A percentile compares a stretch with the other conserved stretches of the same genome.
Conservation (phyloP, 2,329 filamentous ascomycete genomes). For the Coniochaeta hoffmannii region DNA sequence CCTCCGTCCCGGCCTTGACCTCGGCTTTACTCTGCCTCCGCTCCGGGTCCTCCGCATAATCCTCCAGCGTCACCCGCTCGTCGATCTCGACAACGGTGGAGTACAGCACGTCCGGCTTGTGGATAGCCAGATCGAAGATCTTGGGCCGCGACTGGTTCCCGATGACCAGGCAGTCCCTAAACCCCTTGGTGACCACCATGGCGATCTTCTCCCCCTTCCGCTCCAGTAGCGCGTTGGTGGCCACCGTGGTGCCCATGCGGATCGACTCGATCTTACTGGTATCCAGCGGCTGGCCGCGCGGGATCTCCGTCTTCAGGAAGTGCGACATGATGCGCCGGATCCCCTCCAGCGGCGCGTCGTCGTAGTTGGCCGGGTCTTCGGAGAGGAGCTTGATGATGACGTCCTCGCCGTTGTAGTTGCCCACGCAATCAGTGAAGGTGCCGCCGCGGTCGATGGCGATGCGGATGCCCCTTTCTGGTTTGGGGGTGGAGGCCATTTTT, state of each 20-base stretch:
- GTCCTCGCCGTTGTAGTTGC: conserved; percentile 51
- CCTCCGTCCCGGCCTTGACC: conserved; percentile 39
- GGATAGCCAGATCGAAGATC: conserved; percentile 86
- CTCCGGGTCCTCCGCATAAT: conserved; percentile 82
- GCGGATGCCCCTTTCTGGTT: conserved; percentile 52
- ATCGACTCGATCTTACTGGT: conserved; percentile 82
- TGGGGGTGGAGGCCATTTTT: conserved; percentile 24
- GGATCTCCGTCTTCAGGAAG: conserved; percentile 68
- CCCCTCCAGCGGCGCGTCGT: conserved; percentile 84
- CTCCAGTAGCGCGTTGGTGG: conserved; percentile 85
- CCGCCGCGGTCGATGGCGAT: conserved; percentile 77
- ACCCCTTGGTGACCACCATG: conserved; percentile 79
- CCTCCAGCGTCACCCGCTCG: conserved; percentile 83
- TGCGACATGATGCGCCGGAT: conserved; percentile 78
- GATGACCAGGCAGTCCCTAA: conserved; percentile 80
- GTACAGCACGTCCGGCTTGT: conserved; percentile 81
- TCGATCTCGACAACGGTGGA: conserved; percentile 81
- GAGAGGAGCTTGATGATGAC: conserved; percentile 57
- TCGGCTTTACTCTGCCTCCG: conserved; percentile 49
- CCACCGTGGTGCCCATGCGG: conserved; percentile 92
- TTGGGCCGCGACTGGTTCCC: conserved; percentile 84
- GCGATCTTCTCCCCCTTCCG: conserved; percentile 85
- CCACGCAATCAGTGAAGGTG: conserved; percentile 89
- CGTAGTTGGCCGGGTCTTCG: conserved; percentile 84
- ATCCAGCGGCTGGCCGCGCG: conserved; percentile 71